Evolutionary conservation across 805 yeast species (phyloP), one percentile per base, ranked within the genome.

Genomic region (Tetrapisispora nanseiensis): DNA sequence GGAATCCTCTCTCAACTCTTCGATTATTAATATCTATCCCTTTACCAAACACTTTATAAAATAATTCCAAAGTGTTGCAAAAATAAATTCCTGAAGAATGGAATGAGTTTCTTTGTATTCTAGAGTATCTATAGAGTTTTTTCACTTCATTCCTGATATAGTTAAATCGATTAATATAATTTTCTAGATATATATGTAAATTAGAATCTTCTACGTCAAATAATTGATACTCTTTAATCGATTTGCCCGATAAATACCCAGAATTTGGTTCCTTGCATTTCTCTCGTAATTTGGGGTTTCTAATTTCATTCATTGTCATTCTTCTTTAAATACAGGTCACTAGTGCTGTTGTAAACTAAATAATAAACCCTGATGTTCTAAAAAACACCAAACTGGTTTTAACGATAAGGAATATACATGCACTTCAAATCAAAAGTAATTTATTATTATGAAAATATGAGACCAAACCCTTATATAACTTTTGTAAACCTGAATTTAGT

Each of bases 21-120:
- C 2, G 8, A 30, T 3, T 6, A 18, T 24, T 9, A 19, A 30
- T 19, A 2, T 36, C 40, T 6, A 13, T 39, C 11, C 42, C 47
- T 20, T 47, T 22, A 15, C 37, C 50, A 23, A 50, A 33, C 30
- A 48, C 16, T 28, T 41, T 37, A n/a, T 43, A 46, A 21, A 47
- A 50, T 8, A 44, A 18, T 30, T 47, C 48, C n/a, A 45, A 27
- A 31, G 38, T 35, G 18, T 35, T 35, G 26, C 38, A 26, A 35
- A 35, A 35, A 35, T 23, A 16, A 12, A 35, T 10, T 4, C 38
- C 38, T 4, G 38, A 23, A n/a, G 23, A 20, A 16, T 35, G 29
- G 11, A 35, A 24, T 24, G 38, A 35, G 16, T 35, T 15, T n/a
- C 38, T 35, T 24, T 35, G 38, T 11, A 35, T 24, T 18, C 26